These are phyloP conservation scores for Cicer arietinum DNA, from an alignment of 306 rosid species.

Conservation along the genomic window DNA sequence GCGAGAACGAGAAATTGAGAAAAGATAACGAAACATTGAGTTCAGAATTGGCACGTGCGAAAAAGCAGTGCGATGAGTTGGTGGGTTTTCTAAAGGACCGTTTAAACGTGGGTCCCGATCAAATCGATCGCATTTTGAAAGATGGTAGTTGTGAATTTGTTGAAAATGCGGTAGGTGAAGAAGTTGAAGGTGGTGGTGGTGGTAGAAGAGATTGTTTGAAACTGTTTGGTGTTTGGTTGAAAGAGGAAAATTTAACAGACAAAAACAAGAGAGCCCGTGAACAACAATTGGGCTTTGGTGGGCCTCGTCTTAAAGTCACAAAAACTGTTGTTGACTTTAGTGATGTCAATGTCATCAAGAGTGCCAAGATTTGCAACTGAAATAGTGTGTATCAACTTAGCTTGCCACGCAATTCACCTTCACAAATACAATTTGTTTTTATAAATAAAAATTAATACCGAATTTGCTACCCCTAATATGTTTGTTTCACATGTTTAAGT, in stretches of 20 bases:
- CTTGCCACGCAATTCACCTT: neutral
- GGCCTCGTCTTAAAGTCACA: constrained; percentile 54
- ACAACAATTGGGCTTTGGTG: constrained; percentile 54
- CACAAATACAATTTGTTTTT: neutral
- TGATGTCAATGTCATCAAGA: constrained; percentile 39
- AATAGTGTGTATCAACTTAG: neutral
- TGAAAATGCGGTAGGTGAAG: constrained; percentile 31
- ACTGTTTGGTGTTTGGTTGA: constrained; percentile 94
- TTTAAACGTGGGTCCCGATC: constrained; percentile 75
- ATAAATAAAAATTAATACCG: neutral
- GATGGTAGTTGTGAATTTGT: constrained; percentile 46
- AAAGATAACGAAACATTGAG: constrained; percentile 71
- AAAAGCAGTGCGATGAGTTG: constrained; percentile 80
- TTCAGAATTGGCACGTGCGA: constrained; percentile 71
- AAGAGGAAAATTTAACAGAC: constrained; percentile 41
- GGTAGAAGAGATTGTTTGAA: constrained; percentile 60
- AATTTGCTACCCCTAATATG: constrained; percentile 2
- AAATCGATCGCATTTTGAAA: constrained; percentile 61
- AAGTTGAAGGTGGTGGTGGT: constrained; percentile 37
- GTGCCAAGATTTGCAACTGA: constrained; percentile 68
- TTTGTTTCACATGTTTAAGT: neutral
- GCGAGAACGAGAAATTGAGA: constrained; percentile 78
- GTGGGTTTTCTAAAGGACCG: constrained; percentile 56
- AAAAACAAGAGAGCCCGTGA: constrained; percentile 53
- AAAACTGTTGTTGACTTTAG: constrained; percentile 55